Evolutionary conservation across 768 basidiomycete genomes (phyloP), one percentile per base, ranked within the genome.

Genomic region (Tricholoma terreum): DNA sequence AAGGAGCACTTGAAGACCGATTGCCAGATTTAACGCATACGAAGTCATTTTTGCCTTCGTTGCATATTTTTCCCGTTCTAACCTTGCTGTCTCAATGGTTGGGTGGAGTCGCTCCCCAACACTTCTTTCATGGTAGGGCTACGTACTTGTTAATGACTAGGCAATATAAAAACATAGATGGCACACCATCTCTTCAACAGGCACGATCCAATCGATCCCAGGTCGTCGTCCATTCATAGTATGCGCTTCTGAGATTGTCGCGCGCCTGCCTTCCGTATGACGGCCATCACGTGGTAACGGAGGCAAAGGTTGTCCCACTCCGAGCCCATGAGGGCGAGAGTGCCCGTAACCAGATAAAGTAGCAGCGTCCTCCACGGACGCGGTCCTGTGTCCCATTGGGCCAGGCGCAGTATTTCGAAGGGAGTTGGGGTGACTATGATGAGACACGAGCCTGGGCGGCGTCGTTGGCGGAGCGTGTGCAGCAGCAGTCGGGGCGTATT

Each of bases 1-100:
- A 27, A 89, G 69, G 0, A 85, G 36, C 3, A 89, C 82, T 65
- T 89, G 88, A 35, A 86, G 54, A 11, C 77, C 80, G 43, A 88
- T 89, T 0, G 86, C 85, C 11, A 73, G 55, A 58, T 81, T 78
- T 27, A 76, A 64, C 6, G 69, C 52, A 36, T 61, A 77, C 6
- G 71, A 75, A 15, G 73, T 76, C 53, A 72, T 58, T 61, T 63
- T 67, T 61, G 83, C 84, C 70, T 80, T 81, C 24, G 61, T 50
- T 0, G 75, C 73, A 55, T 77, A 82, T 54, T 80, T 84, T 21
- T 70, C 66, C 54, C 75, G 75, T 62, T 85, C 80, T 0, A n/a
- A 11, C 6, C 63, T 63, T 1, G 87, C 87, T 2, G 73, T 66
- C 0, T 71, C 59, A 2, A 88, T 65, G 0, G 85, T 89, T 3